Evolutionary conservation across 1,284 basidiomycete species (phyloP).

Genomic region (Pterulicium gracile): DNA sequence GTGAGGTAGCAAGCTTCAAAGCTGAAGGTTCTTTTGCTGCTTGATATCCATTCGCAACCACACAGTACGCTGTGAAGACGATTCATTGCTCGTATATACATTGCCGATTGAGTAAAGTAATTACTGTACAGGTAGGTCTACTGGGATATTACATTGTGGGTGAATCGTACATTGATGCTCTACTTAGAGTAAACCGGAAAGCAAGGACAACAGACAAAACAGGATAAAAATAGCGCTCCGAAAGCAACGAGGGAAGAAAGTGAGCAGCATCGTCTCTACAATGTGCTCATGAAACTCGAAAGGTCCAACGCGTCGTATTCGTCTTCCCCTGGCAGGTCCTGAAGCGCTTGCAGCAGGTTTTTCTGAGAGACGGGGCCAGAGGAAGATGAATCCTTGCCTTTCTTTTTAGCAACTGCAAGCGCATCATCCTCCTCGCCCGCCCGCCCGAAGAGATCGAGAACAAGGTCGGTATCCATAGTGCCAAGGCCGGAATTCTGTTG

Average conservation of each 20-base stretch:
- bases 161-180: neutral
- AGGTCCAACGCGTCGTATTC: constrained; percentile 84
- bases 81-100: no score
- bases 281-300: constrained; percentile 74
- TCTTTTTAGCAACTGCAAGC: constrained; percentile 41
- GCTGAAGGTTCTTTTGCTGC: neutral
- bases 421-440: constrained; percentile 69
- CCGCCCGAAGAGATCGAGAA: constrained; percentile 87
- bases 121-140: constrained; percentile 1
- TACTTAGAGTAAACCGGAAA: neutral
- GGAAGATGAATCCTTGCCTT: constrained; percentile 35
- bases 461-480: constrained; percentile 96
- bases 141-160: neutral
- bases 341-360: constrained; percentile 76
- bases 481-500: constrained; percentile 92
- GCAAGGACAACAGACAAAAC: constrained; percentile 1
- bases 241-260: neutral
- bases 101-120: neutral
- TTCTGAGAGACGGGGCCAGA: constrained; percentile 54
- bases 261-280: constrained; percentile 23
- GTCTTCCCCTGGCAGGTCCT: constrained; percentile 82
- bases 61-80: no score
- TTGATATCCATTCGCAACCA: neutral
- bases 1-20: no score
- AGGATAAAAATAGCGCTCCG: constrained; percentile 5